Conservation (phyloP, 164 flowering plant species). For the Paratinospora sagittata region DNA sequence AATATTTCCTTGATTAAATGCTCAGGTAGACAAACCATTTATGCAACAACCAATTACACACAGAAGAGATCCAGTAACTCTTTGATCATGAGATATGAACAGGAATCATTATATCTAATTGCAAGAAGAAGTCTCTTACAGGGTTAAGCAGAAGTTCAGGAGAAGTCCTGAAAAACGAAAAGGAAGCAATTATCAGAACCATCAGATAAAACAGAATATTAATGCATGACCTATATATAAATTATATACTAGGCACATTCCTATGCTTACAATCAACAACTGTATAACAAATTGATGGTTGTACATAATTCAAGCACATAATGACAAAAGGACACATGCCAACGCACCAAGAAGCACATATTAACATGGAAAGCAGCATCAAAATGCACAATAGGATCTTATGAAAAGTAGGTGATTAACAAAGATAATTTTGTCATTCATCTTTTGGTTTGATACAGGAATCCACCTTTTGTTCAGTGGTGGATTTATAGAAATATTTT, state of each 20-base stretch:
- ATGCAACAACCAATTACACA: no score
- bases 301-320: background rate
- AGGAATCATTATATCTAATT: no score
- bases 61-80: no score
- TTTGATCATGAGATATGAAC: no score
- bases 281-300: background rate
- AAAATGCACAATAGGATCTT: background rate
- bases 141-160: constrained; percentile 92
- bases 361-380: background rate
- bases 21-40: no score
- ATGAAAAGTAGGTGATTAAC: background rate
- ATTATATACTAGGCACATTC: no score
- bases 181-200: constrained; percentile 16
- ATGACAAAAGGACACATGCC: background rate
- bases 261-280: background rate
- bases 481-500: background rate
- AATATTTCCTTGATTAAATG: no score
- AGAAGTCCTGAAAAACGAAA: constrained; percentile 69
- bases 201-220: background rate
- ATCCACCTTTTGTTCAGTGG: background rate
- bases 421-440: background rate
- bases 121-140: constrained; percentile 49
- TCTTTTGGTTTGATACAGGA: background rate
- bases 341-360: background rate
- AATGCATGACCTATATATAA: no score